Percentiles rank a stretch among this genome's conserved stretches.
Evolutionary conservation across 31 red algal genomes (phyloP).

Genomic region (Odonthalia washingtoniensis): DNA sequence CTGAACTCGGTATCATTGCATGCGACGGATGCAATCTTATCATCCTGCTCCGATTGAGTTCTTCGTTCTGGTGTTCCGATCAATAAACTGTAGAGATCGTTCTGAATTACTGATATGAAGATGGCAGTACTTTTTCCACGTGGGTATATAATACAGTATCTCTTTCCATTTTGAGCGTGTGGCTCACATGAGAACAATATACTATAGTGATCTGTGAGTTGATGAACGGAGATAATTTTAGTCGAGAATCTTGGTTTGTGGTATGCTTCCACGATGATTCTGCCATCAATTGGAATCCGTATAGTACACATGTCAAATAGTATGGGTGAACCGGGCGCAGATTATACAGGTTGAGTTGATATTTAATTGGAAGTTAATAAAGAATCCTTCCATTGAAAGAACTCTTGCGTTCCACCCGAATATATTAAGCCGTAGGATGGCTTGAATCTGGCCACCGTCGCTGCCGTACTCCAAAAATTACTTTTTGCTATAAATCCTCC

Average conservation of each 20-base stretch:
- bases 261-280: conserved; percentile 35
- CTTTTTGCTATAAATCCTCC: not conserved
- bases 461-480: not conserved
- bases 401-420: conserved; percentile 43
- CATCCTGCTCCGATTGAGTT: not conserved
- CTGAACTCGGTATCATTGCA: not conserved
- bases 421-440: not conserved
- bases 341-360: conserved; percentile 18
- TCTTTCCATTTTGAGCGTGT: not conserved
- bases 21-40: not conserved
- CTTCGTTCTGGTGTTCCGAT: conserved; percentile 8
- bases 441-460: not conserved
- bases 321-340: not conserved
- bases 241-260: conserved; percentile 28
- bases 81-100: conserved; percentile 11
- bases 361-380: conserved; percentile 31
- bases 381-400: conserved; percentile 36
- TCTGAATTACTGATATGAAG: not conserved
- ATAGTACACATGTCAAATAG: conserved; percentile 36
- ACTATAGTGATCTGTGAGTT: not conserved
- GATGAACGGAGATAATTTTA: conserved; percentile 47
- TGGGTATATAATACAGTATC: conserved; percentile 16
- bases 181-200: conserved; percentile 30
- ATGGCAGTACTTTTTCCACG: not conserved
- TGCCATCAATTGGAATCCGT: conserved; percentile 12